Base-by-base conservation (phyloP, 2,329 filamentous ascomycete species). In the Pyrenophora seminiperda region DNA sequence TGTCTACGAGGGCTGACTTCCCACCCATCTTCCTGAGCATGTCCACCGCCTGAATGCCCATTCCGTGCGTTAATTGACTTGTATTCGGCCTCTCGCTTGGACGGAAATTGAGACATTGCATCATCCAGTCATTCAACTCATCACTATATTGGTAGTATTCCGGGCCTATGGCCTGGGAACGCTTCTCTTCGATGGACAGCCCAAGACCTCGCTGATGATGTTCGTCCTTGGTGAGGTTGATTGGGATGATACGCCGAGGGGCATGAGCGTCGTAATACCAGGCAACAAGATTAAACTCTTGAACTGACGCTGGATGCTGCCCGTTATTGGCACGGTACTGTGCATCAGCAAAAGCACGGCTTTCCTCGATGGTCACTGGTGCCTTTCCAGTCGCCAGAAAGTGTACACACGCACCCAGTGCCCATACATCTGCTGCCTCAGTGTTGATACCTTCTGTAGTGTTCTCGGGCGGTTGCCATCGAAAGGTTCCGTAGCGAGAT, bases 391-490 rank as follows among this genome's bases (percentile, higher is more conserved):
- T 53, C 1, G 65, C 68, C 3, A 70, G 57, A 34, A 54, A 71
- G 41, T 70, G 61, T 2, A 73, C 52, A 30, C 62, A 61, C 17
- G 70, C 65, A 17, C 66, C 71, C 3, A 71, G 31, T 10, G 61
- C 53, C 70, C 70, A 74, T 4, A 69, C 50, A 7, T 73, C 70
- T 7, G 65, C 64, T 10, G 56, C 58, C 6, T 11, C 37, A 5
- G 60, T 66, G 18, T 67, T 65, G 50, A 70, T 63, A 2, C 40
- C 40, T 13, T 24, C 7, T 5, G 42, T 20, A 4, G 67, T 65
- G 18, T 57, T 56, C 44, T 73, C 70, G 7, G 66, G 71, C 10
- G 67, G 65, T 37, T 70, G 63, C 61, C 60, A 70, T 11, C 54
- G 44, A 20, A 52, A 66, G 3, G 62, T 65, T 3, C 65, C 66